Conservation (phyloP, 176 grass and related monocot species). For the Eleusine coracana region DNA sequence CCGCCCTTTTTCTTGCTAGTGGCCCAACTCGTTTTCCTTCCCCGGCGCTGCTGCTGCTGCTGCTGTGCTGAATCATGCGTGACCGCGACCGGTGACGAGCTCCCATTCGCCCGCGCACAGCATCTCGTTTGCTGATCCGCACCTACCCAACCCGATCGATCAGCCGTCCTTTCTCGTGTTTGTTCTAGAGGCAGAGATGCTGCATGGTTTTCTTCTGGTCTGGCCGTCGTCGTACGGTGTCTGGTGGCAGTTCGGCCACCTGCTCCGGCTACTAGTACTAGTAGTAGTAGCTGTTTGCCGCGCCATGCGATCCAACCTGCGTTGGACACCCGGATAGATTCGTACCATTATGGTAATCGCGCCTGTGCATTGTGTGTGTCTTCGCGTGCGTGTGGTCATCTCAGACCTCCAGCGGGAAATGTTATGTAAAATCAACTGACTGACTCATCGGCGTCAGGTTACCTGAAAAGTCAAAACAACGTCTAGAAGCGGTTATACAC, state of each 20-base stretch:
- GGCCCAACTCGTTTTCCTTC: slow-evolving; percentile 1
- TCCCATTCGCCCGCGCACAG: neutral
- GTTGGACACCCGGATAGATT: neutral
- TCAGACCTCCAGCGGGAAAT: neutral
- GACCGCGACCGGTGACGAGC: neutral
- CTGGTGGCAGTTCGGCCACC: slow-evolving; percentile 29
- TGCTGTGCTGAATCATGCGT: neutral
- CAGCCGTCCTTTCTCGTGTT: neutral
- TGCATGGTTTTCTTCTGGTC: neutral
- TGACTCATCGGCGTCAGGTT: neutral
- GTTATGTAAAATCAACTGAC: neutral
- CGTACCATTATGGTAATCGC: neutral
- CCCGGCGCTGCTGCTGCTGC: neutral
- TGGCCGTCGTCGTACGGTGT: neutral
- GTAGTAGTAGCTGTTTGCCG: too few relatives aligned
- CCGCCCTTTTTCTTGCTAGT: neutral
- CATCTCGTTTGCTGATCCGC: neutral
- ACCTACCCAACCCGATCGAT: neutral
- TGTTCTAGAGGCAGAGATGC: neutral
- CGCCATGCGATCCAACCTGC: neutral
- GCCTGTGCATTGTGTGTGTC: neutral
- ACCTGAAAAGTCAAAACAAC: neutral
- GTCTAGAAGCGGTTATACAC: slow-evolving; percentile 27
- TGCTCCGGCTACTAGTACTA: slow-evolving; percentile 12
- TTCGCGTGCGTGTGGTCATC: neutral